Conservation (phyloP, 306 rosid species). For the Cicer arietinum region DNA sequence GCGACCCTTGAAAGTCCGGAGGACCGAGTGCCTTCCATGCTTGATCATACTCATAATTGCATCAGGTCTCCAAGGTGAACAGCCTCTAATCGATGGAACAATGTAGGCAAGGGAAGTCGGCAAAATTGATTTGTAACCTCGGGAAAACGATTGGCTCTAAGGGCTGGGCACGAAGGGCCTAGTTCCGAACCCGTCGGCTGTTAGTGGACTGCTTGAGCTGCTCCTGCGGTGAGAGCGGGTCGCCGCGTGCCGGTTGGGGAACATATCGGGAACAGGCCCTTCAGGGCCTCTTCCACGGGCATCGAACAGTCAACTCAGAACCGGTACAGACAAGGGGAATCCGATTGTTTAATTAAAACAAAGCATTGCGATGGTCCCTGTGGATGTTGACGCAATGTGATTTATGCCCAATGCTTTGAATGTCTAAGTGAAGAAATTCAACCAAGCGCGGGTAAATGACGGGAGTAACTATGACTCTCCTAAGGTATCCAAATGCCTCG, state of each 20-base stretch:
- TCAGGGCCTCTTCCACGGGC: constrained; percentile 7
- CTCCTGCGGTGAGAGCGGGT: no score
- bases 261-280: constrained; percentile 3
- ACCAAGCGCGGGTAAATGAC: constrained; percentile 48
- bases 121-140: no score
- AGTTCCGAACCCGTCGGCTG: no score
- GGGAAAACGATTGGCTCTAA: no score
- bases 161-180: no score
- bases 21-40: no score
- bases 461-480: constrained; percentile 72
- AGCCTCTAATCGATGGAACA: no score
- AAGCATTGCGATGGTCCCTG: constrained; percentile 39
- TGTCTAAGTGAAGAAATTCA: constrained; percentile 53
- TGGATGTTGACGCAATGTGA: constrained; percentile 36
- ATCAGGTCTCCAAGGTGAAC: no score
- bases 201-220: no score
- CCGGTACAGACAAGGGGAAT: constrained; percentile 27
- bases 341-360: constrained; percentile 34
- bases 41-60: no score
- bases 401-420: constrained; percentile 38
- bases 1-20: no score
- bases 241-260: background rate
- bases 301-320: constrained; percentile 16
- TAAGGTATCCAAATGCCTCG: constrained; percentile 77
- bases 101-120: no score